Conservation (phyloP, 1,139 yeast species). For the Starmera stellimalicola region DNA sequence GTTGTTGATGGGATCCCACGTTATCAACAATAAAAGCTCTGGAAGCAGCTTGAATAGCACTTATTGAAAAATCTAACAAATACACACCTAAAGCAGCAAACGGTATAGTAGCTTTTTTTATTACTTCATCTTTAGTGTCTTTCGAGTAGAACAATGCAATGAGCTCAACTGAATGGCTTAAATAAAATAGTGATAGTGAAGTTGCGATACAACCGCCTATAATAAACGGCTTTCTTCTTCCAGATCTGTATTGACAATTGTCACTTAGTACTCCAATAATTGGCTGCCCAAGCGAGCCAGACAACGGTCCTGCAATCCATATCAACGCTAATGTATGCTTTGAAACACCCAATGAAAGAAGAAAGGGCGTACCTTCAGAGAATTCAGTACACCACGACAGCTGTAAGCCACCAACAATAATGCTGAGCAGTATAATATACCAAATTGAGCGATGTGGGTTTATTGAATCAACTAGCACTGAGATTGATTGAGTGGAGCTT, state of each 20-base stretch:
- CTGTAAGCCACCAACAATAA: constrained; percentile 41
- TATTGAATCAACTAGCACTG: constrained; percentile 12
- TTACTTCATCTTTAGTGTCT: constrained; percentile 11
- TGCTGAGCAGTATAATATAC: constrained; percentile 36
- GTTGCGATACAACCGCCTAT: constrained; percentile 42
- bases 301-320: constrained; percentile 56
- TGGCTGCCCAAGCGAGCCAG: constrained; percentile 54
- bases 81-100: constrained; percentile 43
- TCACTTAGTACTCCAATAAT: constrained; percentile 48
- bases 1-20: constrained; percentile 43
- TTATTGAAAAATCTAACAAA: constrained; percentile 44
- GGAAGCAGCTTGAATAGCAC: constrained; percentile 50
- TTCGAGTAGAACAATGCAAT: constrained; percentile 20
- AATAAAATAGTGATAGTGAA: constrained; percentile 29
- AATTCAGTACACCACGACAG: constrained; percentile 47
- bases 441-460: constrained; percentile 32
- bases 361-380: constrained; percentile 42
- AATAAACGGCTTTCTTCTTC: constrained; percentile 47
- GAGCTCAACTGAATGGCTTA: constrained; percentile 40
- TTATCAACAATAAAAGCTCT: constrained; percentile 52
- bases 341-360: constrained; percentile 43
- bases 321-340: constrained; percentile 42
- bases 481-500: constrained; percentile 5
- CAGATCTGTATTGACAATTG: constrained; percentile 32
- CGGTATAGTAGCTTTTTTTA: constrained; percentile 25